Evolutionary conservation across 2,329 filamentous ascomycete genomes (phyloP).

Genomic region (Onygena corvina): DNA sequence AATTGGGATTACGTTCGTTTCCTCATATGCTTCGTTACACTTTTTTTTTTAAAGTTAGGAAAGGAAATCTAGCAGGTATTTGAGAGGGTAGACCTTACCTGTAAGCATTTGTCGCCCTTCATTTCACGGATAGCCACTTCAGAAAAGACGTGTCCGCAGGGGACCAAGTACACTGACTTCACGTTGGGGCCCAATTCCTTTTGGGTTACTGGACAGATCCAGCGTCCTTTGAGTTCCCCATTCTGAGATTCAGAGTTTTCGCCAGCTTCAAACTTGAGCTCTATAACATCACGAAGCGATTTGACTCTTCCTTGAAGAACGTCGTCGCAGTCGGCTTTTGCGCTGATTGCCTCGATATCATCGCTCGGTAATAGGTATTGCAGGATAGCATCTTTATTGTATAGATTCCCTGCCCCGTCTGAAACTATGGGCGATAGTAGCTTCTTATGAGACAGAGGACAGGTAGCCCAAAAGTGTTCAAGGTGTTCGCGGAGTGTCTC

Average conservation of each 20-base stretch:
- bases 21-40: constrained; percentile 62
- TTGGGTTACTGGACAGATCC: constrained; percentile 76
- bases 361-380: constrained; percentile 50
- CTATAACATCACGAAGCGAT: constrained; percentile 72
- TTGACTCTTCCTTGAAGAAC: constrained; percentile 54
- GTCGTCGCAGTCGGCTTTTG: constrained; percentile 49
- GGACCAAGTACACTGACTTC: constrained; percentile 78
- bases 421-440: constrained; percentile 68
- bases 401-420: constrained; percentile 70
- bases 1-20: constrained; percentile 70
- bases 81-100: constrained; percentile 29
- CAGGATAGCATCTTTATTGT: constrained; percentile 88
- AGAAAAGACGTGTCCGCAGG: constrained; percentile 89
- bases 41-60: constrained; percentile 25
- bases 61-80: neutral
- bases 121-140: constrained; percentile 76
- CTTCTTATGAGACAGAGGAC: constrained; percentile 68
- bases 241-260: constrained; percentile 34
- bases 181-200: constrained; percentile 70
- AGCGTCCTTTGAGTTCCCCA: constrained; percentile 40
- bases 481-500: constrained; percentile 76
- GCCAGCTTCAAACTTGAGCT: constrained; percentile 58
- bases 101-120: constrained; percentile 49
- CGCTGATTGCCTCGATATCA: constrained; percentile 41
- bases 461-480: constrained; percentile 73